phyloP scores from a whole-genome alignment of 495 filamentous ascomycete species.

The Lentithecium fluviatile region DNA sequence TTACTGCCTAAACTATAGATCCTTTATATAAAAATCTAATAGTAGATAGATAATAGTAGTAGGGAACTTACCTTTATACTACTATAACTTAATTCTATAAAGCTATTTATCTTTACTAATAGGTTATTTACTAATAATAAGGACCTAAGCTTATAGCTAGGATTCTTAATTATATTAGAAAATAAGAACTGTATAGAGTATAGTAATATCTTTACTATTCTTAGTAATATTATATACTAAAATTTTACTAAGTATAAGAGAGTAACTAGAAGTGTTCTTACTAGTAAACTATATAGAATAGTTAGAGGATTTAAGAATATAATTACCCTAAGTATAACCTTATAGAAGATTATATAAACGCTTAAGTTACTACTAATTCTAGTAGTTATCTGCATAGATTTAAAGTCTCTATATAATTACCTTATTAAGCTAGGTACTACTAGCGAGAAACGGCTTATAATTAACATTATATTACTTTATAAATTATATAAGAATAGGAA shows the following conservation, averaged over 20 bases:
- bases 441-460: background rate
- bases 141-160: slow-evolving; percentile 1
- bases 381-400: background rate
- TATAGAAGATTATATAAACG: background rate
- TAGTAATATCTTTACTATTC: background rate
- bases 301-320: background rate
- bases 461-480: slow-evolving; percentile 6
- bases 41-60: background rate
- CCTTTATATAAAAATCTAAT: background rate
- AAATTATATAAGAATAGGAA: background rate
- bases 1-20: background rate
- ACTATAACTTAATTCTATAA: background rate
- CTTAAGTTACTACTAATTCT: background rate
- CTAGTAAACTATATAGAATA: too few species aligned
- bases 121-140: slow-evolving; percentile 7
- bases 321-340: background rate
- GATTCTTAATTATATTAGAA: background rate
- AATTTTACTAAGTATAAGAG: too few species aligned
- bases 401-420: background rate
- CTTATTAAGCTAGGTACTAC: background rate
- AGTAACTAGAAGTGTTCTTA: too few species aligned
- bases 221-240: too few species aligned
- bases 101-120: slow-evolving; percentile 10
- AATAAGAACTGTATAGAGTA: background rate
- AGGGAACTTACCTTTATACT: background rate